A percentile compares a stretch with the other conserved stretches of the same genome.
These are phyloP conservation scores for Beauveria varroae DNA, from an alignment of 2,329 filamentous ascomycete genomes.

Conservation along the genomic window DNA sequence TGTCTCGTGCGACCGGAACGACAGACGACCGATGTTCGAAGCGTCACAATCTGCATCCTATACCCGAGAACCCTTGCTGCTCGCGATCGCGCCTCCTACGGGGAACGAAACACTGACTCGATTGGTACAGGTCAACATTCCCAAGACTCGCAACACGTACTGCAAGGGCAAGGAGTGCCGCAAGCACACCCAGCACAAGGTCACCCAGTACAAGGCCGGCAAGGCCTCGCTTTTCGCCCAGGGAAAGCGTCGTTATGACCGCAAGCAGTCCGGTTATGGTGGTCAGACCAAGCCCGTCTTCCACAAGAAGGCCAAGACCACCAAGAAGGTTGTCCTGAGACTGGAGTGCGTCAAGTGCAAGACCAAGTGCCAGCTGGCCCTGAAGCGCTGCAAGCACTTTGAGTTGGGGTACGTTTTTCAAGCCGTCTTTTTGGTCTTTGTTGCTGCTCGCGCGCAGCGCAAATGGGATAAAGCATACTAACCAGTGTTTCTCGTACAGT, in stretches of 20 bases:
- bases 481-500: constrained; percentile 45
- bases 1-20: constrained; percentile 15
- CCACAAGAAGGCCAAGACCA: constrained; percentile 99
- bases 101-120: constrained; percentile 18
- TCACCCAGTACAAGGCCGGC: constrained; percentile 95
- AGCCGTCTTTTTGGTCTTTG: constrained; percentile 33
- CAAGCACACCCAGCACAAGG: constrained; percentile 87
- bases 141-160: constrained; percentile 95
- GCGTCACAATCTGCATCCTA: constrained; percentile 7
- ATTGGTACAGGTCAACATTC: constrained; percentile 78
- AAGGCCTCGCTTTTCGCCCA: constrained; percentile 95
- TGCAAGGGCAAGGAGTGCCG: constrained; percentile 95
- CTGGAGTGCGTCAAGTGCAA: constrained; percentile 98
- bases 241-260: constrained; percentile 99
- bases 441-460: neutral
- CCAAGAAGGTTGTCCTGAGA: constrained; percentile 99
- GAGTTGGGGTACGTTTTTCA: constrained; percentile 80
- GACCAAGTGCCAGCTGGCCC: constrained; percentile 92
- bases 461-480: constrained; percentile 25
- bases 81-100: neutral
- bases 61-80: neutral
- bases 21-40: neutral
- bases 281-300: constrained; percentile 99
- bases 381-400: constrained; percentile 99
- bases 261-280: constrained; percentile 99